Conservation (phyloP, 495 filamentous ascomycete genomes). For the Penicillium mononematosum region DNA sequence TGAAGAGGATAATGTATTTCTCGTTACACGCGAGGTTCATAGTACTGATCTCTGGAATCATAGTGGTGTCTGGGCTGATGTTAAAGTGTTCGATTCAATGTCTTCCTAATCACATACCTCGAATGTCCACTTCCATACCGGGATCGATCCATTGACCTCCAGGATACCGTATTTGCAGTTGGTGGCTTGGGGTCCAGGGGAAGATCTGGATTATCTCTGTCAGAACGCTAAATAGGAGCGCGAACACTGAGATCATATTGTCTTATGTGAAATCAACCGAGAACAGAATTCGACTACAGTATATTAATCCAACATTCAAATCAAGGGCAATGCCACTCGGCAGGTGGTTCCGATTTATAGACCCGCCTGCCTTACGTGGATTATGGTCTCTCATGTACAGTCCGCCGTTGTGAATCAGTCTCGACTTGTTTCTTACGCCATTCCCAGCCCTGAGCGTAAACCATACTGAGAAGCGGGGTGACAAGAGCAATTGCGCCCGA, state of each 20-base stretch:
- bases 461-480: constrained; percentile 19
- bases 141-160: constrained; percentile 13
- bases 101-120: constrained; percentile 8
- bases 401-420: neutral
- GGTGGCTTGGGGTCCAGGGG: constrained; percentile 1
- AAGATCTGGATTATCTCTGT: constrained; percentile 1
- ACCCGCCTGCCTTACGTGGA: neutral
- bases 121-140: constrained; percentile 14
- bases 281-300: neutral
- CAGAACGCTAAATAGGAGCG: neutral
- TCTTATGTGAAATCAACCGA: neutral
- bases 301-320: neutral
- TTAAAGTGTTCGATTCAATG: constrained; percentile 8
- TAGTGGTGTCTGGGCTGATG: constrained; percentile 16
- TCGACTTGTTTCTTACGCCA: constrained; percentile 15
- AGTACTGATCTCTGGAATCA: constrained; percentile 24
- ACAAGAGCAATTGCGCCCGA: constrained; percentile 12
- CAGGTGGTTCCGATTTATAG: too few relatives aligned
- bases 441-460: constrained; percentile 20
- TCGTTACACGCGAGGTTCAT: constrained; percentile 11
- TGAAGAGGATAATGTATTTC: constrained; percentile 32
- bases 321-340: neutral
- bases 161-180: constrained; percentile 18
- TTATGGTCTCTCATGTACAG: neutral
- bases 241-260: neutral